phyloP scores from a whole-genome alignment of 345 rosid genomes.

The Hirschfeldia incana region DNA sequence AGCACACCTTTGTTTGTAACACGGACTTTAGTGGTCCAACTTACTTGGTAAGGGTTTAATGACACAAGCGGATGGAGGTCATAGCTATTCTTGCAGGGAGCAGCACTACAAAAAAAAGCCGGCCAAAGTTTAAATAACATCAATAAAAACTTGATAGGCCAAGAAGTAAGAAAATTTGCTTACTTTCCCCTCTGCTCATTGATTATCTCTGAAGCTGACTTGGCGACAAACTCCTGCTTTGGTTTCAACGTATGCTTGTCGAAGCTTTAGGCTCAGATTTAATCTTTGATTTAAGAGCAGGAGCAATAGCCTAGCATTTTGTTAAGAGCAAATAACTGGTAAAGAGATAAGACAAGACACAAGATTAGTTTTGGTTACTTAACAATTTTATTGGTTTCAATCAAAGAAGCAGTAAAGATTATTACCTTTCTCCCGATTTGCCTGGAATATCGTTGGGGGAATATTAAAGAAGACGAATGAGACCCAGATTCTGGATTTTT shows the following conservation, averaged over 20 bases:
- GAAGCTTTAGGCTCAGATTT: conserved; percentile 31
- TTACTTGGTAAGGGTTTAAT: conserved; percentile 94
- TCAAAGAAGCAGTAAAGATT: background rate
- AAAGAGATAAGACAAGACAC: background rate
- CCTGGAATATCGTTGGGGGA: conserved; percentile 82
- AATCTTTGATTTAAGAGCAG: conserved; percentile 59
- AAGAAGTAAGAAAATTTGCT: too few species aligned
- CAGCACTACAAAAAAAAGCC: conserved; percentile 61
- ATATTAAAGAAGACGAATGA: conserved; percentile 68
- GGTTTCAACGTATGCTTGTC: conserved; percentile 51
- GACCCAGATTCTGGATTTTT: conserved; percentile 71
- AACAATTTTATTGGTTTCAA: background rate
- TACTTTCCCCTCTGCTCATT: conserved; percentile 78
- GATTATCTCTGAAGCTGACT: conserved; percentile 86
- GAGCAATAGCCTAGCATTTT: conserved; percentile 72
- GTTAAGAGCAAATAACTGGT: conserved; percentile 70
- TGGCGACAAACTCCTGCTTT: conserved; percentile 62
- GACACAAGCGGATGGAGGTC: conserved; percentile 93
- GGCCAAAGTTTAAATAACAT: background rate
- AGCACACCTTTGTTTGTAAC: conserved; percentile 86
- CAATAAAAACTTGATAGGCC: conserved; percentile 52
- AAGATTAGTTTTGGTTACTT: background rate
- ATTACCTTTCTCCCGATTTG: conserved; percentile 79
- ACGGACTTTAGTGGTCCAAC: conserved; percentile 92
- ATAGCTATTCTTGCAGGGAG: conserved; percentile 89